phyloP scores from a whole-genome alignment of 495 filamentous ascomycete genomes.

The Clavariopsis aquatica region DNA sequence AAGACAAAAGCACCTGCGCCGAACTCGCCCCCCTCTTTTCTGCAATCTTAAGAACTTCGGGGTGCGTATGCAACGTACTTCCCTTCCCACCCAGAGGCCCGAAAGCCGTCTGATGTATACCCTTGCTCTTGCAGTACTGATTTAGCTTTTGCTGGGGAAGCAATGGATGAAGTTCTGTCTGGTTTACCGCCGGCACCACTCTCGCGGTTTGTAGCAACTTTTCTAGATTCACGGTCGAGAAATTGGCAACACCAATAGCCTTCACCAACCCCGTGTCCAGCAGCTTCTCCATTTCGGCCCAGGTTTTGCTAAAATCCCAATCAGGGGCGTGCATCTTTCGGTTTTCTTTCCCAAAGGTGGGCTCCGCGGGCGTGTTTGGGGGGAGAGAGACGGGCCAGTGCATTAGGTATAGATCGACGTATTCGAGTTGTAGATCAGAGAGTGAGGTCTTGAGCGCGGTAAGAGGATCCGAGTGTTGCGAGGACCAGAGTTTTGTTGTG shows the following conservation, averaged over 20 bases:
- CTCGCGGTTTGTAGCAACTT: slow-evolving; percentile 16
- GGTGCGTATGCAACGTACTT: slow-evolving; percentile 12
- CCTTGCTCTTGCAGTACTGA: slow-evolving; percentile 8
- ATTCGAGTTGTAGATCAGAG: slow-evolving; percentile 12
- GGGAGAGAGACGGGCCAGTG: slow-evolving; percentile 24
- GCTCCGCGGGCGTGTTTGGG: slow-evolving; percentile 5
- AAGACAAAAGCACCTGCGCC: slow-evolving; percentile 42
- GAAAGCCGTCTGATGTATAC: slow-evolving; percentile 21
- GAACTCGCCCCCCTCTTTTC: slow-evolving; percentile 36
- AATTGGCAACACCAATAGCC: slow-evolving; percentile 27
- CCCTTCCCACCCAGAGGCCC: slow-evolving; percentile 23
- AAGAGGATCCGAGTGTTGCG: slow-evolving; percentile 16
- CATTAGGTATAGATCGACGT: slow-evolving; percentile 27
- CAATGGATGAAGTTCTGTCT: slow-evolving; percentile 22
- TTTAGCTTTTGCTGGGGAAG: slow-evolving; percentile 23
- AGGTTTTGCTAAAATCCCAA: slow-evolving; percentile 26
- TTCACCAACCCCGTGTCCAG: slow-evolving; percentile 10
- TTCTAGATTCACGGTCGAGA: slow-evolving; percentile 11
- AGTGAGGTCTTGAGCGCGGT: not conserved
- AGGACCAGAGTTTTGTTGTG: slow-evolving; percentile 27
- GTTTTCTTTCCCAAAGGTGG: slow-evolving; percentile 15
- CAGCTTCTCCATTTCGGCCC: slow-evolving; percentile 25
- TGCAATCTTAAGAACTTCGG: slow-evolving; percentile 39
- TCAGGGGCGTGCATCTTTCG: slow-evolving; percentile 11
- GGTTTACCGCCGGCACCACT: slow-evolving; percentile 22